phyloP scores from a whole-genome alignment of 805 yeast genomes.

The Wickerhamomyces silvicola region DNA sequence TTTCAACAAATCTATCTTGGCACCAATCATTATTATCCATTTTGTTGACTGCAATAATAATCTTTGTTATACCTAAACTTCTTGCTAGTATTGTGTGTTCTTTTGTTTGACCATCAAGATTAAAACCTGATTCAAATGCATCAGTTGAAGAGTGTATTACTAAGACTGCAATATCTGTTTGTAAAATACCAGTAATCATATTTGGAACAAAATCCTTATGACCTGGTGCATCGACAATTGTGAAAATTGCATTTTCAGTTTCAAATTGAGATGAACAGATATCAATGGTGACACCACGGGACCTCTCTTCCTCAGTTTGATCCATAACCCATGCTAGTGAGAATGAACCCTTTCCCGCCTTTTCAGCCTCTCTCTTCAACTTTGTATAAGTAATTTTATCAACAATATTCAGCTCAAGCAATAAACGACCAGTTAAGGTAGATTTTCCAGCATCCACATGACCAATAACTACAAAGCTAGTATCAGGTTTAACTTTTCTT shows the following conservation, averaged over 20 bases:
- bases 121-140: conserved; percentile 95
- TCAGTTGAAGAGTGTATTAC: conserved; percentile 90
- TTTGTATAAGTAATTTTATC: conserved; percentile 96
- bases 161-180: conserved; percentile 88
- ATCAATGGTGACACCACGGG: conserved; percentile 95
- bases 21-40: conserved; percentile 92
- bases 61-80: conserved; percentile 84
- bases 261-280: conserved; percentile 91
- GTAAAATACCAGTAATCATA: conserved; percentile 93
- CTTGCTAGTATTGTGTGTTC: conserved; percentile 88
- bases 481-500: conserved; percentile 93
- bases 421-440: conserved; percentile 97
- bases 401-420: conserved; percentile 94
- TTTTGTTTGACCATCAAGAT: conserved; percentile 92
- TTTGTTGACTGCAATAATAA: conserved; percentile 89
- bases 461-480: conserved; percentile 98
- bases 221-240: conserved; percentile 94
- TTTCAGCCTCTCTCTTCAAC: conserved; percentile 97
- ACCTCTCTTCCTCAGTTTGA: conserved; percentile 93
- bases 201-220: conserved; percentile 96
- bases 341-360: conserved; percentile 95
- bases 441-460: conserved; percentile 99
- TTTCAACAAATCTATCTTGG: conserved; percentile 73
- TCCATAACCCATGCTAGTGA: conserved; percentile 97
- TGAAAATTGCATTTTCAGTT: conserved; percentile 83